These are phyloP conservation scores for Kockovaella imperatae DNA, from an alignment of 768 basidiomycete species.

Conservation along the genomic window DNA sequence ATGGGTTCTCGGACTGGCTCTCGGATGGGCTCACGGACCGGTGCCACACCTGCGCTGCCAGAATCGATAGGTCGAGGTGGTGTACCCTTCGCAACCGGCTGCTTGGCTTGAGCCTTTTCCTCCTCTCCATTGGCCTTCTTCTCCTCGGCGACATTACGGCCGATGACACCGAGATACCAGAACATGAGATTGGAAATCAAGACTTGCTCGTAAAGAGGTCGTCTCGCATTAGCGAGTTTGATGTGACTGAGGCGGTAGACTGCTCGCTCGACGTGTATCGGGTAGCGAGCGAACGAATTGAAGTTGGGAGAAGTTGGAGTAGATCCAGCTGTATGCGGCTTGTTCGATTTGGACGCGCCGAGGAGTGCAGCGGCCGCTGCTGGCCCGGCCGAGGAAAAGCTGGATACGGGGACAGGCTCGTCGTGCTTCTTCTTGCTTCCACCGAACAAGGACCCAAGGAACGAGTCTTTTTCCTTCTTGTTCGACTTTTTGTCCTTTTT, in stretches of 20 bases:
- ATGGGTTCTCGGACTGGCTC: background rate
- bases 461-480: conserved; percentile 57
- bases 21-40: conserved; percentile 2
- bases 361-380: conserved; percentile 81
- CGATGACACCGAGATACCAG: conserved; percentile 98
- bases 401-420: conserved; percentile 26
- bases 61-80: conserved; percentile 28
- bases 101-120: conserved; percentile 25
- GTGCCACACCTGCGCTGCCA: conserved; percentile 27
- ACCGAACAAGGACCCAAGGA: conserved; percentile 87
- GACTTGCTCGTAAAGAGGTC: conserved; percentile 93
- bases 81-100: conserved; percentile 26
- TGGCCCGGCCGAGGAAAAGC: conserved; percentile 52
- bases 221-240: conserved; percentile 92
- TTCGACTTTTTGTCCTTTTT: conserved; percentile 17
- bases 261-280: conserved; percentile 96
- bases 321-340: too few species aligned
- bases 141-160: conserved; percentile 62
- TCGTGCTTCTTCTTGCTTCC: conserved; percentile 82
- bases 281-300: conserved; percentile 65
- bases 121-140: conserved; percentile 34
- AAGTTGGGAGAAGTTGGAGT: conserved; percentile 45
- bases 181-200: conserved; percentile 55
- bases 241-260: conserved; percentile 97
- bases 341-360: conserved; percentile 73